Conservation (phyloP, 805 yeast species). For the Pichia thaimueangensis region DNA sequence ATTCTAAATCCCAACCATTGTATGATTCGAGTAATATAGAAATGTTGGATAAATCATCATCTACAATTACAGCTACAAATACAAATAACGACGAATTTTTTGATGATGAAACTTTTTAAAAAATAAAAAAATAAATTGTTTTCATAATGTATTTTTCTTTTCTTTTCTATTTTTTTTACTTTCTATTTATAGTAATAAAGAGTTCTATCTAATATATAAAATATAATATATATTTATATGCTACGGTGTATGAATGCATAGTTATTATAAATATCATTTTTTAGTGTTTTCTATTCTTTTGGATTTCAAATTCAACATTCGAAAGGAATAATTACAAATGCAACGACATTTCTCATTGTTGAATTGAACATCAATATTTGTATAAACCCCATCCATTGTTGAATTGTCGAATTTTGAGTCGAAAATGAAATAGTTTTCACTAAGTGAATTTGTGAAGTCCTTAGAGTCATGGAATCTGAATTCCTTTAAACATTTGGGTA, state of each 20-base stretch:
- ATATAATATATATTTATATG: no score
- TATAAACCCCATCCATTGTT: neutral
- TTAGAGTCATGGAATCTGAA: constrained; percentile 4
- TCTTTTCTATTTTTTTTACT: no score
- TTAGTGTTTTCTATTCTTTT: neutral
- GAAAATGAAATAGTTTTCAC: neutral
- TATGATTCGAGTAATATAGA: constrained; percentile 1
- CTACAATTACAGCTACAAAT: neutral
- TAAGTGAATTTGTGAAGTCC: neutral
- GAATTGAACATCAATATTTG: constrained; percentile 1
- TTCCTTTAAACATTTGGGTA: constrained; percentile 1
- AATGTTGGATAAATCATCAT: no score
- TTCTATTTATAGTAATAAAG: no score
- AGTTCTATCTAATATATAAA: no score
- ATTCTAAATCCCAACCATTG: no score
- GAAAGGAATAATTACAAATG: constrained; percentile 1
- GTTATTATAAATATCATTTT: no score
- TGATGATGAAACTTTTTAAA: constrained; percentile 12
- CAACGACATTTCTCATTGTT: neutral
- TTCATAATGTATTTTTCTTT: no score
- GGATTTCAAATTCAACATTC: neutral
- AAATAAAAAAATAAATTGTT: neutral
- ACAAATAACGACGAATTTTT: constrained; percentile 2
- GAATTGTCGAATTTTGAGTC: neutral
- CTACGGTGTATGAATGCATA: no score